phyloP scores from a whole-genome alignment of 2,329 filamentous ascomycete genomes.

The Penicillium sp. region DNA sequence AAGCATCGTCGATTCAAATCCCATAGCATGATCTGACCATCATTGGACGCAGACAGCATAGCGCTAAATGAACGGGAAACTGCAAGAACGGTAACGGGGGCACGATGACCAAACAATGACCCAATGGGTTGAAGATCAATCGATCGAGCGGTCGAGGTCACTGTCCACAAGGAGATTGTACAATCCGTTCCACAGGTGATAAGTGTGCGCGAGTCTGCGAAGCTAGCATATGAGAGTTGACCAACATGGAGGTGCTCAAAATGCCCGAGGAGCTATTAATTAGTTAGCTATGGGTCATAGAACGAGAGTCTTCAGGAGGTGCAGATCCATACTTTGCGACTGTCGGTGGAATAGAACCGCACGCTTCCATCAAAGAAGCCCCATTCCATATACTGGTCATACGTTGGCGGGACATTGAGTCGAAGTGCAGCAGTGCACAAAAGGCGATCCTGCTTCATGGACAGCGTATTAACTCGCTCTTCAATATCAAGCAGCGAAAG shows the following conservation, averaged over 20 bases:
- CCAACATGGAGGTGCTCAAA: conserved; percentile 94
- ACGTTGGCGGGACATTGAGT: conserved; percentile 80
- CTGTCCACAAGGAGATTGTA: conserved; percentile 79
- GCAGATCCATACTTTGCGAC: conserved; percentile 61
- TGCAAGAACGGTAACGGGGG: conserved; percentile 76
- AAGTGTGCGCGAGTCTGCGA: conserved; percentile 86
- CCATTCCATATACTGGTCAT: conserved; percentile 94
- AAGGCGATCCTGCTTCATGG: conserved; percentile 76
- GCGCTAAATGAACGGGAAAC: conserved; percentile 87
- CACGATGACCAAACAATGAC: conserved; percentile 87
- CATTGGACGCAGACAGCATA: conserved; percentile 76
- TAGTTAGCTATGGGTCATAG: background rate
- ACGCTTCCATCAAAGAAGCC: conserved; percentile 91
- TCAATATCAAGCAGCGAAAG: conserved; percentile 74
- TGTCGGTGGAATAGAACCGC: conserved; percentile 84
- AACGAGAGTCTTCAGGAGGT: background rate
- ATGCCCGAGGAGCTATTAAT: conserved; percentile 66
- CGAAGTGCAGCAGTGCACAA: conserved; percentile 81
- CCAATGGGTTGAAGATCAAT: conserved; percentile 78
- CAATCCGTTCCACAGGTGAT: conserved; percentile 93
- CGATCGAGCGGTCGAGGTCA: conserved; percentile 64
- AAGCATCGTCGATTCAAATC: conserved; percentile 90
- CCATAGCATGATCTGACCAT: conserved; percentile 87
- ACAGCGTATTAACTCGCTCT: conserved; percentile 77
- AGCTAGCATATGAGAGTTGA: conserved; percentile 78